Evolutionary conservation across 768 basidiomycete genomes (phyloP), one percentile per base, ranked within the genome.

Genomic region (Postia placenta): DNA sequence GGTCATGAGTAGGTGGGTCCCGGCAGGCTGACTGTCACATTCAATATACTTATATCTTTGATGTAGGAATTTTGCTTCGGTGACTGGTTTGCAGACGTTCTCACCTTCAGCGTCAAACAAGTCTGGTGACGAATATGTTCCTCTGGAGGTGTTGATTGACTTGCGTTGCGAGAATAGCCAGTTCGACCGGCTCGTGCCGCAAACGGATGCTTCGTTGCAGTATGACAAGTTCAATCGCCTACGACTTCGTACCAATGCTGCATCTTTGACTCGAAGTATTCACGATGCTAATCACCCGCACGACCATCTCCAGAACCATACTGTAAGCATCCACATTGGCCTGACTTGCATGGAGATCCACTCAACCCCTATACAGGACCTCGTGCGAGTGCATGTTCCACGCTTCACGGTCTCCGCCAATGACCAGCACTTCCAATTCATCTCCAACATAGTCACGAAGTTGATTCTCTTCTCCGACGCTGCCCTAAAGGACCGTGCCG

Each of bases 221-320:
- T 92, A 93, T 62, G 94, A 97, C 74, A 92, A 90, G 63, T 95
- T 95, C 72, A 98, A 98, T 67, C 84, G 86, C 36, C 75, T 96
- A 7, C 83, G 94, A 28, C 69, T 93, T 45, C 83, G 84, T 38
- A 90, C 83, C 56, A 81, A 79, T 52, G 67, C 84, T 25, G 81
- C 83, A 26, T 77, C 80, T 11, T 70, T 73, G 26, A 62, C 67
- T n/a, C 64, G 61, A 11, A 63, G 69, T 14, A 56, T 64, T 7
- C 73, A 79, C n/a, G 67, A 49, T 15, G 24, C 50, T 11, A 59
- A 64, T 37, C 60, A 65, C 17, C 42, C 53, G 5, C 61, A 65
- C 19, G 70, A 72, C 23, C 85, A 89, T 62, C 60, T 89, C 25
- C 74, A 78, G 28, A 74, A 82, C 42, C 78, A 87, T 56, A 86